Evolutionary conservation across 139 green algal species (phyloP), one percentile per base, ranked within the genome.

Genomic region (Ulvella scutata): DNA sequence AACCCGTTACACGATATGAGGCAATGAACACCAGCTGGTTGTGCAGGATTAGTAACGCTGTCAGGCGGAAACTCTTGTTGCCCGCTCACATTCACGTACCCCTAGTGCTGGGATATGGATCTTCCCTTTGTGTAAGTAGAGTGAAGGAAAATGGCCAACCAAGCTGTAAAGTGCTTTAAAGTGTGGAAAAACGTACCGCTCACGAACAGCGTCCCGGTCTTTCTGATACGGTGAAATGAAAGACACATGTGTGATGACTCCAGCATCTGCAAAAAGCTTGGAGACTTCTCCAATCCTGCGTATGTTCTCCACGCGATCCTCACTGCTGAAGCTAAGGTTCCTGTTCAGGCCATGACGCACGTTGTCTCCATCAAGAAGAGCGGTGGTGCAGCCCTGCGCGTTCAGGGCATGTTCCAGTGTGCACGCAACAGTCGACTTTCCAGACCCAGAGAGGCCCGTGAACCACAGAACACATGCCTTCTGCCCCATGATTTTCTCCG

Each of bases 351-450:
- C 93, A 74, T 97, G 90, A 0, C 93, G 85, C 23, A 98, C 79
- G 80, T 97, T 97, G 81, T 98, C 94, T 4, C 94, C 94, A 74
- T 98, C 94, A 72, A 98, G 81, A 29, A 96, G 81, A 3, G 88
- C 82, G 1, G 87, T 93, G 2, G 89, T 29, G 33, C 88, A 88
- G 35, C 92, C 90, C 20, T 76, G 7, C 33, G 43, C 1, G 77
- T 88, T 10, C 80, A 92, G 28, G 81, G 89, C 62, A 82, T 97
- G 87, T 80, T 96, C 90, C 29, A 93, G 76, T 7, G 87, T 89
- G 76, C 83, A 89, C 28, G 88, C 89, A 20, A 89, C 82, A 1
- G 84, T 87, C 38, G 36, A 77, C 88, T 95, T 88, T 72, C 88
- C 88, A 20, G 78, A 88, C 34, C 92, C 91, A 75, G 79, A 89